These are phyloP conservation scores for Claviceps capensis DNA, from an alignment of 2,329 filamentous ascomycete species.

Conservation along the genomic window DNA sequence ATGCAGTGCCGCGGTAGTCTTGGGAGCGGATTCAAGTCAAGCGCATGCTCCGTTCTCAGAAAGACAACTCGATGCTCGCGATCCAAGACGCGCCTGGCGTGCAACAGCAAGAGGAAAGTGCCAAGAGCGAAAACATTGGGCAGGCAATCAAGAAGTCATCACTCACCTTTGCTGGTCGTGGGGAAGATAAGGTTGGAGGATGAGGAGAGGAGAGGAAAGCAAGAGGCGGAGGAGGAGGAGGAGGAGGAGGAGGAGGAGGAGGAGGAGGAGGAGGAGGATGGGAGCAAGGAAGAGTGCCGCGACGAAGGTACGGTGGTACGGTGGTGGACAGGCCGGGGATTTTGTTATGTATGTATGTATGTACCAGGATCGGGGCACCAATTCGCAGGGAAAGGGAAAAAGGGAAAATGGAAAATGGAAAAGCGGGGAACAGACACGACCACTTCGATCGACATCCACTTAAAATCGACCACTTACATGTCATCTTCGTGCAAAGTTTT, in stretches of 20 bases:
- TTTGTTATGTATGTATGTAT: conserved; percentile 11
- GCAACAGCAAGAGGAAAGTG: too few relatives aligned
- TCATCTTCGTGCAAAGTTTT: too few relatives aligned
- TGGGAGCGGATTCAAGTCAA: too few relatives aligned
- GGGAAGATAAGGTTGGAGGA: conserved; percentile 6
- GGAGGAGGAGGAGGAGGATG: not conserved
- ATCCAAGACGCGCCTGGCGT: too few relatives aligned
- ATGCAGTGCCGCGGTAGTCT: not conserved
- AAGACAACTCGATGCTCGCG: too few relatives aligned
- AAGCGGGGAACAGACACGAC: conserved; percentile 4
- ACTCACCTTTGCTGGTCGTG: conserved; percentile 8
- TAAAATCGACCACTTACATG: too few relatives aligned
- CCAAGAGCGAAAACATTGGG: too few relatives aligned
- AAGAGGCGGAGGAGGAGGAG: not conserved
- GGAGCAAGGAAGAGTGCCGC: conserved; percentile 6
- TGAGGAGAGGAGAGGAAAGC: too few relatives aligned
- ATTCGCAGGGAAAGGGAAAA: too few relatives aligned
- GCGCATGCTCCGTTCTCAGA: too few relatives aligned
- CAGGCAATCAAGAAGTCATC: not conserved
- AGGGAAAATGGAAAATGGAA: not conserved
- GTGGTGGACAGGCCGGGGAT: conserved; percentile 11
- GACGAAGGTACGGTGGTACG: not conserved
- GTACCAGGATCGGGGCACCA: too few relatives aligned
- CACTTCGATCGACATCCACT: too few relatives aligned
- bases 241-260: not conserved